Conservation (phyloP, 768 basidiomycete species). For the Lactifluus piperatus region DNA sequence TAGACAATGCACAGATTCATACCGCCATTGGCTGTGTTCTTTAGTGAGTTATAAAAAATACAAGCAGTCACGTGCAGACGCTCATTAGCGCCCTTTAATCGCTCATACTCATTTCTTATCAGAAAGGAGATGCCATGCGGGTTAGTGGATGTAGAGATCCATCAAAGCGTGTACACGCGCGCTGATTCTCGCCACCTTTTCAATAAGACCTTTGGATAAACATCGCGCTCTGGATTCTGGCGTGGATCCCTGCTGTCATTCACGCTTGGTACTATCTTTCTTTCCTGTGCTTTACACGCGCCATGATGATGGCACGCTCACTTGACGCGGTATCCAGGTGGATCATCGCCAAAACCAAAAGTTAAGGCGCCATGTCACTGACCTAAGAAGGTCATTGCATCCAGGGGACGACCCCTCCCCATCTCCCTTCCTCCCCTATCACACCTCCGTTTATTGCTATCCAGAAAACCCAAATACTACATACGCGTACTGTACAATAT, state of each 20-base stretch:
- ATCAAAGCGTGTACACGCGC: not conserved
- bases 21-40: slow-evolving; percentile 27
- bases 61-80: not conserved
- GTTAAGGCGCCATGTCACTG: slow-evolving; percentile 17
- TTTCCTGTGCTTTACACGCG: too few species aligned
- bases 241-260: slow-evolving; percentile 38
- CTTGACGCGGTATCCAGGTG: slow-evolving; percentile 22
- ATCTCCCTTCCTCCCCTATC: not conserved
- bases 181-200: not conserved
- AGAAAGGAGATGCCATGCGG: slow-evolving; percentile 25
- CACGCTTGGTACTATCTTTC: slow-evolving; percentile 31
- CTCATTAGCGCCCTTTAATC: too few species aligned
- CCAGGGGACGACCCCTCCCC: not conserved
- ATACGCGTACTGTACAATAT: not conserved
- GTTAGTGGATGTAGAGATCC: slow-evolving; percentile 11
- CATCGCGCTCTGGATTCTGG: slow-evolving; percentile 34
- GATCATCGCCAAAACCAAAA: slow-evolving; percentile 27
- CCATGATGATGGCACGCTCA: not conserved
- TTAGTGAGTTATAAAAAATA: slow-evolving; percentile 23
- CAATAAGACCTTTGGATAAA: slow-evolving; percentile 32
- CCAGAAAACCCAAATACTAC: not conserved
- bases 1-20: slow-evolving; percentile 23
- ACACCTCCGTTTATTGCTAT: not conserved
- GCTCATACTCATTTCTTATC: not conserved
- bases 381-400: not conserved